Evolutionary conservation across 176 grass and related monocot genomes (phyloP).

Genomic region (Poa annua): DNA sequence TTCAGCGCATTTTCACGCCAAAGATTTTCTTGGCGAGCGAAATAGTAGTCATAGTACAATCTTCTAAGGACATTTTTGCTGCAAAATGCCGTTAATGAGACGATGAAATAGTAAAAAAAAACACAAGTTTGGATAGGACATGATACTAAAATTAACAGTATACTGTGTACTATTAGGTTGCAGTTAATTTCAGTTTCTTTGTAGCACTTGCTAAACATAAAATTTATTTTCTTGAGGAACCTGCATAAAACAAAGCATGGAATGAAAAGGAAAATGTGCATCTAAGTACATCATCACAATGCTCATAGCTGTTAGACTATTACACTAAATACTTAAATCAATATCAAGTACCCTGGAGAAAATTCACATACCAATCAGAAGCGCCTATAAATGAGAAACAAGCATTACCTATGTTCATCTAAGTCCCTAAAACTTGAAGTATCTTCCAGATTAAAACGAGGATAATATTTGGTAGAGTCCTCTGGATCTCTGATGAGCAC

Average conservation of each 20-base stretch:
- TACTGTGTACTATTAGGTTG: slow-evolving; percentile 7
- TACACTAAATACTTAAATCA: slow-evolving; percentile 29
- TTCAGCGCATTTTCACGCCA: slow-evolving; percentile 96
- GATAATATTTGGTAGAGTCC: slow-evolving; percentile 85
- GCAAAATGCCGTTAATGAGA: slow-evolving; percentile 43
- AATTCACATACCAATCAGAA: slow-evolving; percentile 15
- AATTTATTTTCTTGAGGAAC: slow-evolving; percentile 25
- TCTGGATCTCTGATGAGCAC: slow-evolving; percentile 95
- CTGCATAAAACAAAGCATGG: slow-evolving; percentile 4
- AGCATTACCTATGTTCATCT: slow-evolving; percentile 89
- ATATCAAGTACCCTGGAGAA: slow-evolving; percentile 19
- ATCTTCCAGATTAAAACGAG: slow-evolving; percentile 96
- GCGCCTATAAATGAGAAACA: slow-evolving; percentile 8
- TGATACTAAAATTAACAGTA: slow-evolving; percentile 24
- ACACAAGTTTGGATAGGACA: background rate
- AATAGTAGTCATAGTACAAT: slow-evolving; percentile 98
- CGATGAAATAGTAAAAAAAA: slow-evolving; percentile 18
- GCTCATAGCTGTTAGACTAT: slow-evolving; percentile 12
- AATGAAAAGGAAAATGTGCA: background rate
- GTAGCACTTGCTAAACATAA: background rate
- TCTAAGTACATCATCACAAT: slow-evolving; percentile 31
- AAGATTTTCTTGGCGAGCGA: slow-evolving; percentile 87
- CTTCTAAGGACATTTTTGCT: slow-evolving; percentile 98
- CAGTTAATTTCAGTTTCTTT: slow-evolving; percentile 22
- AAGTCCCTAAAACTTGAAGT: slow-evolving; percentile 86